Conservation (phyloP, 2,329 filamentous ascomycete species). For the Orbilia ellipsospora region DNA sequence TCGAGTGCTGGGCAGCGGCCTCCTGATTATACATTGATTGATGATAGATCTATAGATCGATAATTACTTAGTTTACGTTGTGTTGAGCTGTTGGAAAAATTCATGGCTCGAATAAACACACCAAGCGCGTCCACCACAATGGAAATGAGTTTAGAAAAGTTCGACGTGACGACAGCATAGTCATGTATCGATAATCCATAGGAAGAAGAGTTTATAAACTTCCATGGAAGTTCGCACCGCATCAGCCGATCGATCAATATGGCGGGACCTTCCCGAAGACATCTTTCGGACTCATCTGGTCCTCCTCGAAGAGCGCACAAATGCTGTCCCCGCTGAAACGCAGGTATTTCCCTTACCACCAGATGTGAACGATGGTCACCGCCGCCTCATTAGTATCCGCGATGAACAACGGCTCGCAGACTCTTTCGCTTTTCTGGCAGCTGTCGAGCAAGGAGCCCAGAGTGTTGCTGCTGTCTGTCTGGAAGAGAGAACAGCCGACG, state of each 20-base stretch:
- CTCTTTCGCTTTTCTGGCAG: constrained; percentile 60
- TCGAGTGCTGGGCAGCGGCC: no score
- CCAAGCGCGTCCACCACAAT: no score
- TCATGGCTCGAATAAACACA: no score
- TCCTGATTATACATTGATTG: no score
- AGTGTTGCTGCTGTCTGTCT: constrained; percentile 60
- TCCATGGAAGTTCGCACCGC: constrained; percentile 35
- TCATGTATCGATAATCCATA: no score
- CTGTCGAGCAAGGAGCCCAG: constrained; percentile 59
- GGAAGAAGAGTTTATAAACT: not conserved
- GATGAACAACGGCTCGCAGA: constrained; percentile 59
- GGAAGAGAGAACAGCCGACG: constrained; percentile 56
- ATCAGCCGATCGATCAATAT: constrained; percentile 18
- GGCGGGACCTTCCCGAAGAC: constrained; percentile 31
- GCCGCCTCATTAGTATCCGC: constrained; percentile 42
- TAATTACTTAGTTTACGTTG: no score
- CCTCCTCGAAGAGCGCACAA: constrained; percentile 31
- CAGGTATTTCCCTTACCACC: constrained; percentile 34
- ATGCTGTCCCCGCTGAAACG: constrained; percentile 54
- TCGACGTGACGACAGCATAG: no score
- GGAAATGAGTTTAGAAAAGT: no score
- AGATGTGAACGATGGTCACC: not conserved
- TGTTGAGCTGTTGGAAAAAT: no score
- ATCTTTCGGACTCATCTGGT: constrained; percentile 30
- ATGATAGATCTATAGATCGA: no score